Conservation (phyloP, 768 basidiomycete species). For the Termitomyces sp. region DNA sequence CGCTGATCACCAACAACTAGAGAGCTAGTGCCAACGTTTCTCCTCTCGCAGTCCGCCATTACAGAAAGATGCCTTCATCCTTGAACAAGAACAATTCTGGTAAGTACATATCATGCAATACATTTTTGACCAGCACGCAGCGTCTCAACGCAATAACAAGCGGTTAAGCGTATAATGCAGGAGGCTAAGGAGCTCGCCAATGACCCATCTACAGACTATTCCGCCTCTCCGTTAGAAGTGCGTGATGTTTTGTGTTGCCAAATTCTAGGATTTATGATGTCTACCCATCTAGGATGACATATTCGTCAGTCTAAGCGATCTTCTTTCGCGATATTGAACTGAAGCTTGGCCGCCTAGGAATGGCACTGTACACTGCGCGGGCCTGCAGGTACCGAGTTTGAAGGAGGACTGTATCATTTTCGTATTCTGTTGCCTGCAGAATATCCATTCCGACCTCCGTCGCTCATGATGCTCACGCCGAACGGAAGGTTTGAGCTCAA, state of each 20-base stretch:
- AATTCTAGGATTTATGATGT: conserved; percentile 3
- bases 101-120: conserved; percentile 18
- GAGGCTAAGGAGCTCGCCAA: conserved; percentile 86
- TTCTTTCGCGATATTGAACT: conserved; percentile 11
- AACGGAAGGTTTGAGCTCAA: conserved; percentile 96
- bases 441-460: conserved; percentile 95
- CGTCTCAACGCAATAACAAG: conserved; percentile 29
- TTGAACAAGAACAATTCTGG: conserved; percentile 91
- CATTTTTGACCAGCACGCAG: background rate
- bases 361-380: conserved; percentile 99
- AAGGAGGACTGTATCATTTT: conserved; percentile 95
- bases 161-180: conserved; percentile 96
- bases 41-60: background rate
- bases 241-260: conserved; percentile 7
- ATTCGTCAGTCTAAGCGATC: conserved; percentile 51
- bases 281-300: conserved; percentile 64
- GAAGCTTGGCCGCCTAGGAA: conserved; percentile 35
- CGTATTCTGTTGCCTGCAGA: conserved; percentile 86
- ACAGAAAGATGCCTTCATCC: conserved; percentile 24
- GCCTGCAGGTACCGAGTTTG: conserved; percentile 81
- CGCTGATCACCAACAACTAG: background rate
- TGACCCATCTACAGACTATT: conserved; percentile 83
- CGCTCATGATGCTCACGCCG: conserved; percentile 93
- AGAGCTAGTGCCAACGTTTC: conserved; percentile 35
- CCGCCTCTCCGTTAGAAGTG: conserved; percentile 78